A percentile compares a stretch with the other conserved stretches of the same genome.
These are phyloP conservation scores for Sporothrix inflata DNA, from an alignment of 2,329 filamentous ascomycete species.

Conservation along the genomic window DNA sequence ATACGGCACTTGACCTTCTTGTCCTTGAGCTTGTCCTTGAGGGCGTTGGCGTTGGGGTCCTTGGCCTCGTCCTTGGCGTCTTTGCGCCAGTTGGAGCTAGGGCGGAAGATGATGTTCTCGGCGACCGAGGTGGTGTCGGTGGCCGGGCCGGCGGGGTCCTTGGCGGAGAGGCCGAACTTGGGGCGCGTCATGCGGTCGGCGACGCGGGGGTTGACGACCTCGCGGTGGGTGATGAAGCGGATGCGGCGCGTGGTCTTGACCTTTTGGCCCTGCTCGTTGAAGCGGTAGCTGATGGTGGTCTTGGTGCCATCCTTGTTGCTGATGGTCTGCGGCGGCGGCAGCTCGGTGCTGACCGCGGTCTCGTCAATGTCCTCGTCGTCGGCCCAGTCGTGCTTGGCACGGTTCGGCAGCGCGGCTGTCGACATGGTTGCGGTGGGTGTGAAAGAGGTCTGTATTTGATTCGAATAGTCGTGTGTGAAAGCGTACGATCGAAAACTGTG, in stretches of 20 bases:
- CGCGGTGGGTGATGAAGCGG: conserved; percentile 86
- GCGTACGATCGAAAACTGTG: neutral
- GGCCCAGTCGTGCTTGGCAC: conserved; percentile 76
- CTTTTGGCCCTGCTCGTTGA: conserved; percentile 93
- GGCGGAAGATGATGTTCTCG: conserved; percentile 98
- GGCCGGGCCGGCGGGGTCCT: conserved; percentile 80
- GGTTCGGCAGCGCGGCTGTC: conserved; percentile 32
- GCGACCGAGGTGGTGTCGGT: conserved; percentile 85
- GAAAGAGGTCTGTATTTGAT: neutral
- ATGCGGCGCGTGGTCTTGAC: conserved; percentile 97
- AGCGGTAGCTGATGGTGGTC: conserved; percentile 85
- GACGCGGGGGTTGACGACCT: conserved; percentile 93
- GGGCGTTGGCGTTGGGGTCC: conserved; percentile 71
- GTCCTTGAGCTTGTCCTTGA: conserved; percentile 88
- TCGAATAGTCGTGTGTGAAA: no score
- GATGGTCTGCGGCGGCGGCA: conserved; percentile 85
- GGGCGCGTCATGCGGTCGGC: conserved; percentile 90
- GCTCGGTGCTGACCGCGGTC: conserved; percentile 57
- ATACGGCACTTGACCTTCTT: conserved; percentile 99
- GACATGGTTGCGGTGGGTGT: conserved; percentile 28
- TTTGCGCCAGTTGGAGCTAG: conserved; percentile 90
- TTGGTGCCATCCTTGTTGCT: conserved; percentile 99
- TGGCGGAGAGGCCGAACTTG: conserved; percentile 91
- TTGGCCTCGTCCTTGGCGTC: conserved; percentile 79
- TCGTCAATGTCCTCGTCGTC: conserved; percentile 91